Evolutionary conservation across 495 filamentous ascomycete genomes (phyloP), one percentile per base, ranked within the genome.

Genomic region (Astrocystis sublimbata): DNA sequence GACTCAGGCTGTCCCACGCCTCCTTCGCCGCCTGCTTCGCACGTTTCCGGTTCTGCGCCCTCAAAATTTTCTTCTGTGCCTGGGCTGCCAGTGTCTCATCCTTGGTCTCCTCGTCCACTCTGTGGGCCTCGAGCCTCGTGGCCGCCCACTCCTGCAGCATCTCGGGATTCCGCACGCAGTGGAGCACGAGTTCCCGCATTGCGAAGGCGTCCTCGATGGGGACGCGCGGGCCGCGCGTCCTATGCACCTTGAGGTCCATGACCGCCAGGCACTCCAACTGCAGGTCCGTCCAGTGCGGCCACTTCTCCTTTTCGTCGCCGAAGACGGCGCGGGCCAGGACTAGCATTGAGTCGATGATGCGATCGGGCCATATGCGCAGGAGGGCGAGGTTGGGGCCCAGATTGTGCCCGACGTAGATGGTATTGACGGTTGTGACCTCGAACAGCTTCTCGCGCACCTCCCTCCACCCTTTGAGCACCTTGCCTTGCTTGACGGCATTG

Each of bases 121-220:
- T n/a, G n/a, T n/a, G n/a, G n/a, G n/a, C n/a, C n/a, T n/a, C n/a
- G n/a, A n/a, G n/a, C n/a, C n/a, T n/a, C n/a, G n/a, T n/a, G n/a
- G 23, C 23, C n/a, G 41, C 63, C 63, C 65, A 70, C 17, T n/a
- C 35, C 7, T 15, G 21, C 3, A 70, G 59, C 43, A 55, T 53
- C 42, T 51, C 43, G 6, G 26, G 57, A 4, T 73, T 26, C 15
- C 45, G 42, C 38, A 76, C 26, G 61, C 72, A 73, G 63, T 71
- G 66, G 17, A 73, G 52, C 1, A 71, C 50, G 13, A 82, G 52
- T n/a, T 79, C 77, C 17, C 77, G 71, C 4, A 71, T 58, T 0
- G 78, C 78, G 1, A 78, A 36, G 0, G 78, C 72, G 45, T 79
- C 77, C 59, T 83, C 77, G 0, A 83, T 8, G 54, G 72, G 77